phyloP scores from a whole-genome alignment of 2,329 filamentous ascomycete species.

The Peltaster fructicola region DNA sequence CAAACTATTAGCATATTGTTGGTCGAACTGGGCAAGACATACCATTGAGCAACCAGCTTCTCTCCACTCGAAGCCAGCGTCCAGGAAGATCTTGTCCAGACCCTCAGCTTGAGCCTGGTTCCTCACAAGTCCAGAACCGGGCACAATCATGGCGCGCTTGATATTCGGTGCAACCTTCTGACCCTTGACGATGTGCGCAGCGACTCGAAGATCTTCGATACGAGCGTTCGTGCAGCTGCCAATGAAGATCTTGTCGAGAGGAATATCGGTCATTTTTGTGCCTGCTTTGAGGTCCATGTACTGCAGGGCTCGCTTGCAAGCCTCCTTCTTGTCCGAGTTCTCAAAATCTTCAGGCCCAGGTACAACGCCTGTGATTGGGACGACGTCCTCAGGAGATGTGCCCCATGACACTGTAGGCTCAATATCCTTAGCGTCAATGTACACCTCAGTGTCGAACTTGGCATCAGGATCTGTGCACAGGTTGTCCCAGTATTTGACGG shows the following conservation, averaged over 20 bases:
- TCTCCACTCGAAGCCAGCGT: slow-evolving; percentile 93
- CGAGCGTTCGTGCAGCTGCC: slow-evolving; percentile 95
- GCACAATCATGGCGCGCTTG: slow-evolving; percentile 90
- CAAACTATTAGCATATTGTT: no score
- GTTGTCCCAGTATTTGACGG: slow-evolving; percentile 71
- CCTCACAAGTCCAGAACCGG: slow-evolving; percentile 88
- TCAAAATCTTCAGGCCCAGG: slow-evolving; percentile 78
- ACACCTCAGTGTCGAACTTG: slow-evolving; percentile 75
- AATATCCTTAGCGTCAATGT: slow-evolving; percentile 85
- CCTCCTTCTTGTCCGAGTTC: slow-evolving; percentile 60
- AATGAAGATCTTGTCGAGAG: slow-evolving; percentile 91
- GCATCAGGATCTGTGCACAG: slow-evolving; percentile 75
- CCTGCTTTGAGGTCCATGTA: slow-evolving; percentile 90
- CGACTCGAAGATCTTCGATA: slow-evolving; percentile 85
- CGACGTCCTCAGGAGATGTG: slow-evolving; percentile 85
- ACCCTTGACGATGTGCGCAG: slow-evolving; percentile 71
- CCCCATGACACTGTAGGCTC: slow-evolving; percentile 91
- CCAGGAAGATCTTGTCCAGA: slow-evolving; percentile 76
- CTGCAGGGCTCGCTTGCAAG: slow-evolving; percentile 66
- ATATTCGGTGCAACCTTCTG: slow-evolving; percentile 75
- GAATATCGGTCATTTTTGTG: slow-evolving; percentile 80
- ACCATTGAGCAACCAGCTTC: slow-evolving; percentile 98
- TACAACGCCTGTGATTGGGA: slow-evolving; percentile 84
- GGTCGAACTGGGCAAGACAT: no score
- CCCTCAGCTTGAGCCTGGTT: slow-evolving; percentile 79